These are phyloP conservation scores for Stenocarpella maydis DNA, from an alignment of 2,329 filamentous ascomycete genomes.

Conservation along the genomic window DNA sequence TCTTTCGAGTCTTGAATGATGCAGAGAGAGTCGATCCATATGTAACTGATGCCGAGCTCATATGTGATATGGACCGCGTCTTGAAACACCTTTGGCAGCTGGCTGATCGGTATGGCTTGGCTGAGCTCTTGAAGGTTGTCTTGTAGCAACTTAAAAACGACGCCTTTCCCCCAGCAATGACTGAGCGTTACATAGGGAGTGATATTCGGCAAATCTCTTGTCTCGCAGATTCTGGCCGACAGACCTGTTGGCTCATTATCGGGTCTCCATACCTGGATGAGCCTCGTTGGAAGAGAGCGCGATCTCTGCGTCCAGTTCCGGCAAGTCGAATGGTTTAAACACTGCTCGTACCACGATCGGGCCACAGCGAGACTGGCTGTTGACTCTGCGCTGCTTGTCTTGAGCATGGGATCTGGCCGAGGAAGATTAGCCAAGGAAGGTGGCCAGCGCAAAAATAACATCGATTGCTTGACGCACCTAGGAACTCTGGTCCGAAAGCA, in stretches of 20 bases:
- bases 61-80: background rate
- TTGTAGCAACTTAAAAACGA: background rate
- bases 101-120: background rate
- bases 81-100: background rate
- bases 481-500: background rate
- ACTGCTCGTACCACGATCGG: background rate
- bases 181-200: background rate
- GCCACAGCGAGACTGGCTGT: background rate
- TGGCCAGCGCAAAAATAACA: too few relatives aligned
- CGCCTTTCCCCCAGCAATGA: background rate
- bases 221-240: background rate
- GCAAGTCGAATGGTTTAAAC: background rate
- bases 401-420: background rate
- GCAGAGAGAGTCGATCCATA: constrained; percentile 13
- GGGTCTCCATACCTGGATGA: background rate
- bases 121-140: background rate
- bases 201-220: background rate
- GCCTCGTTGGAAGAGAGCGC: background rate
- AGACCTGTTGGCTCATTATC: background rate
- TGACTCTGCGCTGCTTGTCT: background rate
- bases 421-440: background rate
- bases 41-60: background rate
- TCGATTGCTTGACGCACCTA: background rate
- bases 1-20: constrained; percentile 1
- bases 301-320: background rate